phyloP scores from a whole-genome alignment of 768 basidiomycete genomes.

The Lentinula aciculospora region DNA sequence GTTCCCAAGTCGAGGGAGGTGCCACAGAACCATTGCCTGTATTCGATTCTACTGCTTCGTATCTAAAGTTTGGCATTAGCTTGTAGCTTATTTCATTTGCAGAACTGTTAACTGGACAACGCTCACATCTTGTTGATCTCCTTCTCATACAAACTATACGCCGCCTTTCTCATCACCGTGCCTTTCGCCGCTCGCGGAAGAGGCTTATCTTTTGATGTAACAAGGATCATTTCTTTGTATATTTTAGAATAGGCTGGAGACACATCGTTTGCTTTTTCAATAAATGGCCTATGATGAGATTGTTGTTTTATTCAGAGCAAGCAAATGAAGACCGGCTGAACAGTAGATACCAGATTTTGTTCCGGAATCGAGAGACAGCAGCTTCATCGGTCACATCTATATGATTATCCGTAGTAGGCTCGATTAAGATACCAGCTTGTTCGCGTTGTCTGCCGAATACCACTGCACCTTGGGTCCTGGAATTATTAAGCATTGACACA shows the following conservation, averaged over 20 bases:
- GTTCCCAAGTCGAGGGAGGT: conserved; percentile 11
- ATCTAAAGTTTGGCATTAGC: conserved; percentile 14
- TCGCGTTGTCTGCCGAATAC: conserved; percentile 38
- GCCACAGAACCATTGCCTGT: conserved; percentile 14
- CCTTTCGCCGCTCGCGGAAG: conserved; percentile 41
- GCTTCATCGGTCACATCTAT: conserved; percentile 24
- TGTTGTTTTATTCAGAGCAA: not conserved
- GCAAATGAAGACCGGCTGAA: no score
- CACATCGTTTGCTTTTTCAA: conserved; percentile 35
- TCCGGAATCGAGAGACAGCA: conserved; percentile 25
- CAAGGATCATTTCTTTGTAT: conserved; percentile 47
- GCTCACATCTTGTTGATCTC: conserved; percentile 34
- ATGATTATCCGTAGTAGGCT: conserved; percentile 16
- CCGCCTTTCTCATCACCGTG: conserved; percentile 35
- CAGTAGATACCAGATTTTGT: conserved; percentile 29
- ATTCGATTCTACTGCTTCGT: conserved; percentile 20
- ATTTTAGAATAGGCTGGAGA: conserved; percentile 37
- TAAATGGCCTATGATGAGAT: conserved; percentile 26
- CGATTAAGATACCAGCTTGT: conserved; percentile 25
- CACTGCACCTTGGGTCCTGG: conserved; percentile 25
- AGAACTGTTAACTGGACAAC: not conserved
- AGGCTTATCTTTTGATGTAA: conserved; percentile 33
- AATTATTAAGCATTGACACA: conserved; percentile 9
- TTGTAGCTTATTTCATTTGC: not conserved
- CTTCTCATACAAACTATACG: conserved; percentile 28